Percentiles rank a stretch among this genome's conserved stretches.
Evolutionary conservation across 2,329 filamentous ascomycete genomes (phyloP).

Genomic region (Colletotrichum karsti): DNA sequence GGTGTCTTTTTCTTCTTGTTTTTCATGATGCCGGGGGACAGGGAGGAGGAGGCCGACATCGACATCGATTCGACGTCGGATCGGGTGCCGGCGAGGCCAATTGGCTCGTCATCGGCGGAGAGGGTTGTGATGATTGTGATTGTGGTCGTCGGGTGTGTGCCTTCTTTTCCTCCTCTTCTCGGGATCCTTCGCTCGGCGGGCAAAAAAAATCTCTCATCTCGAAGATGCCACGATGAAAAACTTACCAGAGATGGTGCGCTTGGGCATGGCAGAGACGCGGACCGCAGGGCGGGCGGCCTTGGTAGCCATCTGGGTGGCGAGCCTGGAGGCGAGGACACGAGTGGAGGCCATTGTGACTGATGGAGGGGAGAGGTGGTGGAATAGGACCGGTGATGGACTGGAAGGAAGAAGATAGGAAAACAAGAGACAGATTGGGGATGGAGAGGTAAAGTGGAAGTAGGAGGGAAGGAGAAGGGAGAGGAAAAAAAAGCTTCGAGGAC

Average conservation of each 20-base stretch:
- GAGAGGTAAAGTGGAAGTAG: conserved; percentile 36
- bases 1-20: neutral
- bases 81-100: conserved; percentile 36
- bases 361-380: conserved; percentile 52
- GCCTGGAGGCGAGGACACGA: conserved; percentile 80
- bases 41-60: conserved; percentile 15
- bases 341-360: conserved; percentile 81
- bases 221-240: conserved; percentile 31
- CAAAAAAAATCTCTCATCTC: conserved; percentile 7
- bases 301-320: conserved; percentile 77
- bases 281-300: conserved; percentile 82
- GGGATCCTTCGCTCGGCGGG: conserved; percentile 7
- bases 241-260: conserved; percentile 81
- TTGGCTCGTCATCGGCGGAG: conserved; percentile 36
- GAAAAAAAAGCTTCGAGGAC: conserved; percentile 41
- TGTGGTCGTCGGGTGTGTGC: conserved; percentile 1
- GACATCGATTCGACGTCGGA: conserved; percentile 13
- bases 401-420: conserved; percentile 32
- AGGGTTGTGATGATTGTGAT: neutral
- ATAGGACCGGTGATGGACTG: conserved; percentile 34
- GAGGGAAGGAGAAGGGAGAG: conserved; percentile 51
- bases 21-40: conserved; percentile 1
- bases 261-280: conserved; percentile 72
- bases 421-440: conserved; percentile 29
- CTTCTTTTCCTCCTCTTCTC: conserved; percentile 13